Conservation (phyloP, 176 grass and related monocot genomes). For the Oryza meyeriana region DNA sequence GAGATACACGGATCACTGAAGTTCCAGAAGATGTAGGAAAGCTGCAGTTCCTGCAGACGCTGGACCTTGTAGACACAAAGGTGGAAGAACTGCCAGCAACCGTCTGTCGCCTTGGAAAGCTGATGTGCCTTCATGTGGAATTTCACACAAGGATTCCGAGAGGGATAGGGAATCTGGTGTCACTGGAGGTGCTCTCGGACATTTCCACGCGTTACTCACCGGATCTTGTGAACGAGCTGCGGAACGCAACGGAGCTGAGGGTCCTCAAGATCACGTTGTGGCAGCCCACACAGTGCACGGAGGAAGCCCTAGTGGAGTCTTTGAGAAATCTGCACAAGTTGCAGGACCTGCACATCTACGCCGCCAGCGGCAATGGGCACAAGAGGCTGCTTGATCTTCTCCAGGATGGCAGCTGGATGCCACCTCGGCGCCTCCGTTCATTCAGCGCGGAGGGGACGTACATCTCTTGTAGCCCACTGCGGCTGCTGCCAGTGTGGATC, state of each 20-base stretch:
- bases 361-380: background rate
- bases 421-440: background rate
- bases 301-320: background rate
- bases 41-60: background rate
- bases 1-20: background rate
- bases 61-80: background rate
- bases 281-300: background rate
- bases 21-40: background rate
- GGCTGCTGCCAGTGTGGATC: background rate
- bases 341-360: background rate
- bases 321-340: background rate
- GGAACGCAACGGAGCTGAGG: background rate
- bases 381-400: background rate
- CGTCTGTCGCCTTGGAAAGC: background rate
- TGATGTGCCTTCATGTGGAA: background rate
- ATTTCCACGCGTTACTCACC: background rate
- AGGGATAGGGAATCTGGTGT: background rate
- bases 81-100: background rate
- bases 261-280: background rate
- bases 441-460: background rate
- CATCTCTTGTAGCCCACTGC: background rate
- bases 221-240: background rate
- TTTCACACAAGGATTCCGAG: background rate
- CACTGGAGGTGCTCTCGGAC: conserved; percentile 5
- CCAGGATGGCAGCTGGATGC: background rate